phyloP scores from a whole-genome alignment of 257 asterid species.

The Euphrasia confusa region DNA sequence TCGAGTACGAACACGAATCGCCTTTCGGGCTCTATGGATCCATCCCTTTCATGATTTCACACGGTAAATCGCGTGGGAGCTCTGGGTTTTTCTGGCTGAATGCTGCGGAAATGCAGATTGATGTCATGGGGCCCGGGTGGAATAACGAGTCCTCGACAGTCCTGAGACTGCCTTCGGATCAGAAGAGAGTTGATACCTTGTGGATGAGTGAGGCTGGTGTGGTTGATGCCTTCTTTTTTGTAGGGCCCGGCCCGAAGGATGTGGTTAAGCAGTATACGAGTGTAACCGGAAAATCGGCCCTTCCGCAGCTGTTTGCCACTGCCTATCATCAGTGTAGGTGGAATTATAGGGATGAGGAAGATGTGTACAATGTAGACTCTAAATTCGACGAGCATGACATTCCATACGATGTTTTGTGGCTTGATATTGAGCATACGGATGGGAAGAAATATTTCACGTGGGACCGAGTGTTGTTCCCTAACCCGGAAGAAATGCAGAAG shows the following conservation, averaged over 20 bases:
- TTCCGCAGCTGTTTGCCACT: conserved; percentile 88
- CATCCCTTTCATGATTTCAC: conserved; percentile 86
- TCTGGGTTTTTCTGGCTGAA: conserved; percentile 95
- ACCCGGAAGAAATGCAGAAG: conserved; percentile 92
- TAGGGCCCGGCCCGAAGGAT: conserved; percentile 90
- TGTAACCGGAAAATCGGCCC: conserved; percentile 78
- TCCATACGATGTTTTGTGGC: conserved; percentile 97
- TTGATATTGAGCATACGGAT: conserved; percentile 94
- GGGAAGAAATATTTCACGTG: conserved; percentile 94
- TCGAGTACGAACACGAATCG: conserved; percentile 76
- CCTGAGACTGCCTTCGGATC: conserved; percentile 61
- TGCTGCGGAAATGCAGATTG: conserved; percentile 99
- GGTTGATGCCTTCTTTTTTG: conserved; percentile 82
- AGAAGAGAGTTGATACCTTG: conserved; percentile 71
- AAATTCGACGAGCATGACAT: conserved; percentile 89
- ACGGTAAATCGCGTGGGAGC: conserved; percentile 72
- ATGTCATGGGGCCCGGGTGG: conserved; percentile 78
- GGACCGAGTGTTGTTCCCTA: conserved; percentile 77
- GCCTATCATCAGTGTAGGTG: conserved; percentile 98
- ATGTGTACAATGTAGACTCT: conserved; percentile 73
- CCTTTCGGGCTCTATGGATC: conserved; percentile 97
- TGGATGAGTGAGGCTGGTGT: conserved; percentile 99
- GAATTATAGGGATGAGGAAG: conserved; percentile 98
- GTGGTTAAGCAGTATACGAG: conserved; percentile 79
- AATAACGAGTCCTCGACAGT: conserved; percentile 49